Base-by-base conservation (phyloP, 331 rosid genomes). In the Saraca asoca region DNA sequence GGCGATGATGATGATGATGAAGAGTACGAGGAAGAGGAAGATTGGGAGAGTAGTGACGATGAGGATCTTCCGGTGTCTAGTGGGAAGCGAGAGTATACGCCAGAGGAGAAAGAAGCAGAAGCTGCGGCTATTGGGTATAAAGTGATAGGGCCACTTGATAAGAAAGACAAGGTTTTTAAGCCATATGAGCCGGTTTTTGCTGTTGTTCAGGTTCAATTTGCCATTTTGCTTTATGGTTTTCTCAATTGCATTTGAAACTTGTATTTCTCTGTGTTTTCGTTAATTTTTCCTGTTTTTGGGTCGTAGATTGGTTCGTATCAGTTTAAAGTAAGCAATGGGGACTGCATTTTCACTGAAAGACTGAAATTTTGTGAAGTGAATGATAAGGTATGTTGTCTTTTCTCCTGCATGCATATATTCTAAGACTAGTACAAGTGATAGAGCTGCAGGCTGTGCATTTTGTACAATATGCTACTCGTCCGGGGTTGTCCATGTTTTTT, bases 291-390 rank as follows among this genome's bases (percentile, higher is more conserved):
- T 12, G 7, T 7, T 38, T 51, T 9, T 39, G 19, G 59, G 54
- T 18, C 38, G 48, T 69, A 90, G 97, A 70, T 94, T 74, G 98
- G 98, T 46, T 94, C 96, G 12, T 96, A 94, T 70, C 92, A 90
- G 82, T 90, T 90, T 79, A 90, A 94, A 80, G 91, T 88, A 46
- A 86, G 97, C 82, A 94, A 90, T 15, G 70, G 95, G 66, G 95
- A 94, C 73, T 71, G 85, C 82, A 78, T 90, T 84, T 90, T 87
- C 82, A 81, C 96, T 0, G 98, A 94, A 52, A 88, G 90, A 51
- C 74, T 88, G 85, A 94, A 94, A 45, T 88, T 90, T 68, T 88
- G 96, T 12, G 95, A 94, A 43, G 96, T 94, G 35, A 94, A 94
- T 76, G 96, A 94, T 53, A 88, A 83, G 95, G 97, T 86, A 17